Evolutionary conservation across 129 eudicot genomes (phyloP), one percentile per base, ranked within the genome.

Genomic region (Escallonia rubra): DNA sequence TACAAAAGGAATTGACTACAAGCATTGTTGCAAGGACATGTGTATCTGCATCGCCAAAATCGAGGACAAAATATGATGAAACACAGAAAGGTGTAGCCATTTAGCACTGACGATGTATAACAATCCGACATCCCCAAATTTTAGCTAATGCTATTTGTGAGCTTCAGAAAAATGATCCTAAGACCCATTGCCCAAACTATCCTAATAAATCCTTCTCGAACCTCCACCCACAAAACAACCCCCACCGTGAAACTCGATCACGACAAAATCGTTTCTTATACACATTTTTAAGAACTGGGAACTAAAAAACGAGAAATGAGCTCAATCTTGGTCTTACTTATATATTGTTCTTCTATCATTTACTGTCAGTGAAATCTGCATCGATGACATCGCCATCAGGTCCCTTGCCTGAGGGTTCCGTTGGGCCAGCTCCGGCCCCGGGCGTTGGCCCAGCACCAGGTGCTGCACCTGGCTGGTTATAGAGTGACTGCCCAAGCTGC

Each of bases 291-390:
- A 59, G 8, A 45, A 59, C 10, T 43, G 7, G 43, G 13, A n/a
- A 67, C 71, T 41, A 12, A 53, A 41, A 67, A 41, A 54, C 8
- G 71, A 16, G 43, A 44, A 56, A 13, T 7, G 7, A 66, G 16
- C 71, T 41, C 53, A 42, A 62, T 41, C 9, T 15, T 12, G n/a
- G n/a, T 4, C 9, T 51, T 34, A 2, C 8, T 57, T 14, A 8
- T 54, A 8, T 54, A 54, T 6, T 2, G 34, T 34, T 23, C 1
- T 9, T 41, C 11, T 55, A 69, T 69, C 86, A 92, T 59, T 89
- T 86, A 85, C 96, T 92, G 79, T 93, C 96, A 0, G 87, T 89
- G 74, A 93, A 93, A 82, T 93, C 99, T 12, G 99, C 99, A 85
- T 93, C 99, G 49, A 93, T 93, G 57, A 93, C 99, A 76, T 93